A percentile compares a stretch with the other conserved stretches of the same genome.
Conservation (phyloP, 768 basidiomycete genomes). For the Xerocomellus chrysenteron region DNA sequence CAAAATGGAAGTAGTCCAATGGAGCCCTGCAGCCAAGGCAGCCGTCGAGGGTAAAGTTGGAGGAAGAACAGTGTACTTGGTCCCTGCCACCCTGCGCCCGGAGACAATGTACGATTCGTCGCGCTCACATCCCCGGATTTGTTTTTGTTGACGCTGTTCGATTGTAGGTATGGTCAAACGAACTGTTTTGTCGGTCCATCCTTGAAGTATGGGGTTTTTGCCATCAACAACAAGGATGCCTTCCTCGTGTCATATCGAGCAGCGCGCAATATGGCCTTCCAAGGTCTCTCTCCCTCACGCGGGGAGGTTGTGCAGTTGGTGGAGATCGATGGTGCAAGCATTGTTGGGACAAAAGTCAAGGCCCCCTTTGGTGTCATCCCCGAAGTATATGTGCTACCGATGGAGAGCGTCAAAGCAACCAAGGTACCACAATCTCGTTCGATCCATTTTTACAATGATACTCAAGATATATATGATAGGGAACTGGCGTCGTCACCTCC, state of each 20-base stretch:
- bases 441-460: background rate
- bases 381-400: constrained; percentile 95
- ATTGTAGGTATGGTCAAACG: constrained; percentile 89
- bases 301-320: constrained; percentile 72
- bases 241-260: constrained; percentile 88
- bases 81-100: constrained; percentile 94
- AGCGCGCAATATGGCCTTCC: constrained; percentile 97
- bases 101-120: constrained; percentile 81
- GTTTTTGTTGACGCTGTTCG: background rate
- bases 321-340: constrained; percentile 73
- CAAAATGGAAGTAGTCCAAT: constrained; percentile 91
- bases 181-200: constrained; percentile 93
- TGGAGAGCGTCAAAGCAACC: constrained; percentile 96
- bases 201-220: constrained; percentile 91
- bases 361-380: constrained; percentile 82
- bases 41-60: constrained; percentile 67
- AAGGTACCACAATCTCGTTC: constrained; percentile 50
- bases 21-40: constrained; percentile 68
- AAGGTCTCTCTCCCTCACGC: constrained; percentile 72
- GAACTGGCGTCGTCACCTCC: constrained; percentile 97
- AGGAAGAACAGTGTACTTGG: constrained; percentile 81
- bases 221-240: constrained; percentile 82
- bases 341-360: constrained; percentile 87
- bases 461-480: constrained; percentile 43
- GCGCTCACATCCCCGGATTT: background rate